Evolutionary conservation across 441 rosid species (phyloP), one percentile per base, ranked within the genome.

Genomic region (Rhodomyrtus psidioides): DNA sequence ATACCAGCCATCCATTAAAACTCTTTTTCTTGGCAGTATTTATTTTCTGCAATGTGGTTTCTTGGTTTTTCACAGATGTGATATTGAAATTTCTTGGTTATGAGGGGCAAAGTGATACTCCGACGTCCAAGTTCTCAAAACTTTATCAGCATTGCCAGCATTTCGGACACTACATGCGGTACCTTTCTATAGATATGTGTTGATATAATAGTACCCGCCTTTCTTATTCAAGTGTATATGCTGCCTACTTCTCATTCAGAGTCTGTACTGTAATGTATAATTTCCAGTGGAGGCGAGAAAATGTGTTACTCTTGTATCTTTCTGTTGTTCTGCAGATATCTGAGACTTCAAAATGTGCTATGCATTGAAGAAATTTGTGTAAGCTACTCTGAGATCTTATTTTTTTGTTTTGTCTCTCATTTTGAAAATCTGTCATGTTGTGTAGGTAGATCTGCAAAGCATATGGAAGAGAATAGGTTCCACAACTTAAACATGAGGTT

Each of bases 341-440:
- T 97, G 91, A 93, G 96, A 91, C 98, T 97, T 93, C 96, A 89
- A 89, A 95, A 89, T 93, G 98, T 94, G 60, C 91, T 94, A 56
- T 95, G 97, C 88, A 89, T 88, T 87, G 84, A 91, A 60, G 98
- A 97, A 92, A 91, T 93, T 83, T 91, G 94, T 88, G 99, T 97
- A 95, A 89, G 97, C 89, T 87, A 79, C 53, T 83, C 34, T 39
- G 23, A 70, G n/a, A 39, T 70, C 49, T 70, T 24, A 21, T 21
- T 70, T n/a, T 39, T 39, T 51, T 6, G 46, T 54, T 53, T 6
- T 46, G 54, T 24, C 6, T 15, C 13, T 49, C n/a, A 17, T 19
- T 15, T 12, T 49, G n/a, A 14, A 79, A 44, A 24, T 79, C 55
- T 49, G 51, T 6, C 54, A 24, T 26, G 46, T 21, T 79, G 54